Evolutionary conservation across 805 yeast genomes (phyloP), one percentile per base, ranked within the genome.

Genomic region (Kazachstania bromeliacearum): DNA sequence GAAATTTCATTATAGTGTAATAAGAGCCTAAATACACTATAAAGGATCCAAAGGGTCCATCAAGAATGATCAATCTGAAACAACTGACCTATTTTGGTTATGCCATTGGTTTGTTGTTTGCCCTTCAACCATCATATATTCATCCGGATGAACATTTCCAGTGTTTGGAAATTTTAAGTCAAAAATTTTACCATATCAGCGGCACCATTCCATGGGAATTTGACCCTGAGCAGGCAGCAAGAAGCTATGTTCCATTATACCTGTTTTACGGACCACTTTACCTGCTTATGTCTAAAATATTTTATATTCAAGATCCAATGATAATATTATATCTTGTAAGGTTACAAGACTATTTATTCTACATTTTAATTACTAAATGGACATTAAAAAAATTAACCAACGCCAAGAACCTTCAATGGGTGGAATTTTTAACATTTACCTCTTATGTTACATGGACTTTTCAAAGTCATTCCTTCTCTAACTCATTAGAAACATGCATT

Each of bases 91-190:
- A 29, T 29, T 16, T 29, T 24, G 31, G 13, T n/a, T 34, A 19
- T 31, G 35, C 25, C 1, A 35, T 51, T 2, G 53, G 58, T n/a
- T 59, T 80, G 16, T 61, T 71, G 18, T 62, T 85, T 31, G 77
- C 82, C 0, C 53, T 82, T 2, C 75, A 80, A 37, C 70, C 80
- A 21, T 84, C 96, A 0, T 92, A 94, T 53, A 77, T 92, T 33
- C 99, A 94, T 47, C 99, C 99, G 0, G 99, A 92, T 65, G 99
- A 92, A 62, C 96, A 88, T 56, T 84, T 85, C 55, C 99, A 94
- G 56, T 73, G 79, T n/a, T 71, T 94, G 33, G 94, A 87, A 55
- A 79, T 81, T 0, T 51, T 89, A 17, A 40, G 43, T 7, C 34
- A 30, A 3, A 27, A 33, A 19, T 34, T 45, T n/a, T 33, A 35